Evolutionary conservation across 768 basidiomycete species (phyloP).

Genomic region (Panellus pusillus): DNA sequence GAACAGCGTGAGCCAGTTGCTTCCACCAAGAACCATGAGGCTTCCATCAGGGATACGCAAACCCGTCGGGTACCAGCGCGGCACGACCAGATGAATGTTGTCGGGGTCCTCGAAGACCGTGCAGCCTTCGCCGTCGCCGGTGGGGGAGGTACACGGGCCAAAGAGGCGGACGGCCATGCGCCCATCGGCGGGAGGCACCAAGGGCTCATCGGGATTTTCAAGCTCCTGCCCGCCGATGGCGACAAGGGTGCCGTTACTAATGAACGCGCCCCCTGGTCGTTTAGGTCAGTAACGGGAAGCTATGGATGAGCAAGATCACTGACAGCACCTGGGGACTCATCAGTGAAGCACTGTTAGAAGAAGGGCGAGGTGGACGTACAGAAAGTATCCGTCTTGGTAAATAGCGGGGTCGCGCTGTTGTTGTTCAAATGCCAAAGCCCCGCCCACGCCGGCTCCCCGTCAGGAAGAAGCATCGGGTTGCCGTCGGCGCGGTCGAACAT

Average conservation of each 20-base stretch:
- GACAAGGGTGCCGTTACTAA: no score
- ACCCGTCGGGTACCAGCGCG: slow-evolving; percentile 22
- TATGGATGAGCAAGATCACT: no score
- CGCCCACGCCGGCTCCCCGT: slow-evolving; percentile 17
- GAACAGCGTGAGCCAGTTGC: slow-evolving; percentile 27
- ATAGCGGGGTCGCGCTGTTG: slow-evolving; percentile 11
- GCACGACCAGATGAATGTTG: slow-evolving; percentile 10
- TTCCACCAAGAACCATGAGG: slow-evolving; percentile 31
- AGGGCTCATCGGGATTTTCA: background rate
- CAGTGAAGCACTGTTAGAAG: no score
- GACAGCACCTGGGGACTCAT: no score
- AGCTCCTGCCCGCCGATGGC: no score
- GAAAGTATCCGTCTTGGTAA: slow-evolving; percentile 6
- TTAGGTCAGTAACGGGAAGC: no score
- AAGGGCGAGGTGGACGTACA: no score
- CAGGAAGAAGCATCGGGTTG: slow-evolving; percentile 14
- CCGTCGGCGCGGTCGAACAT: slow-evolving; percentile 16
- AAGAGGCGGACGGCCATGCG: slow-evolving; percentile 20
- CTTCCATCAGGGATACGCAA: slow-evolving; percentile 15
- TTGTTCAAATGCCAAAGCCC: slow-evolving; percentile 17
- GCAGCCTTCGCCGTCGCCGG: slow-evolving; percentile 15
- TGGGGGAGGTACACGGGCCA: slow-evolving; percentile 19
- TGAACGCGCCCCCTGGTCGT: no score
- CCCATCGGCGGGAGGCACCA: background rate
- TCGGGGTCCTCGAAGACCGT: slow-evolving; percentile 22